Evolutionary conservation across 129 eudicot genomes (phyloP).

Genomic region (Deinandra increscens): DNA sequence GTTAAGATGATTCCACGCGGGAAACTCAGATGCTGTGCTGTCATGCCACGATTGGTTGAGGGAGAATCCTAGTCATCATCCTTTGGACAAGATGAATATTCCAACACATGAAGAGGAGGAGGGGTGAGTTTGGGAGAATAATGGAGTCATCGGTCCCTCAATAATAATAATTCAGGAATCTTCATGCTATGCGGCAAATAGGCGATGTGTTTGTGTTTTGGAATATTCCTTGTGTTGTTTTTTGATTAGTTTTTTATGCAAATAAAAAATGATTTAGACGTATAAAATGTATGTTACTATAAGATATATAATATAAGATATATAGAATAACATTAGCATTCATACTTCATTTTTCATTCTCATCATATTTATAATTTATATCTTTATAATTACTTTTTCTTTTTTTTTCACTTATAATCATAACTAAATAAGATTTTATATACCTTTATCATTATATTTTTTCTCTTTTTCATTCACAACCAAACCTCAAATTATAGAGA

Average conservation of each 20-base stretch:
- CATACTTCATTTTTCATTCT: no score
- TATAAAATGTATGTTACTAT: neutral
- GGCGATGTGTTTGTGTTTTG: conserved; percentile 25
- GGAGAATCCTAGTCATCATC: conserved; percentile 37
- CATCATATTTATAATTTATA: no score
- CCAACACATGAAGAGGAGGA: conserved; percentile 20
- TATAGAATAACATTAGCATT: no score
- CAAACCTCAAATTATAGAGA: no score
- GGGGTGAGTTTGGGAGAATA: conserved; percentile 23
- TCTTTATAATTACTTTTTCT: no score
- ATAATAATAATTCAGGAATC: conserved; percentile 27
- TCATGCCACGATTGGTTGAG: conserved; percentile 27
- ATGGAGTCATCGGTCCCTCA: conserved; percentile 33
- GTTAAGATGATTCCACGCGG: conserved; percentile 28
- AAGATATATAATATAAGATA: no score
- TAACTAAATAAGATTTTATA: no score
- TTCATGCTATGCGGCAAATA: conserved; percentile 31
- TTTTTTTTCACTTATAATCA: no score
- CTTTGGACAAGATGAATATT: conserved; percentile 43
- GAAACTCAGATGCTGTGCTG: conserved; percentile 18
- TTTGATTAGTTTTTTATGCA: neutral
- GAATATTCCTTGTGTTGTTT: neutral
- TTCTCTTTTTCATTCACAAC: no score
- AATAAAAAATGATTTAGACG: neutral
- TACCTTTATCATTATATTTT: no score